phyloP scores from a whole-genome alignment of 2,329 filamentous ascomycete genomes.

The Pyrenophora graminea region DNA sequence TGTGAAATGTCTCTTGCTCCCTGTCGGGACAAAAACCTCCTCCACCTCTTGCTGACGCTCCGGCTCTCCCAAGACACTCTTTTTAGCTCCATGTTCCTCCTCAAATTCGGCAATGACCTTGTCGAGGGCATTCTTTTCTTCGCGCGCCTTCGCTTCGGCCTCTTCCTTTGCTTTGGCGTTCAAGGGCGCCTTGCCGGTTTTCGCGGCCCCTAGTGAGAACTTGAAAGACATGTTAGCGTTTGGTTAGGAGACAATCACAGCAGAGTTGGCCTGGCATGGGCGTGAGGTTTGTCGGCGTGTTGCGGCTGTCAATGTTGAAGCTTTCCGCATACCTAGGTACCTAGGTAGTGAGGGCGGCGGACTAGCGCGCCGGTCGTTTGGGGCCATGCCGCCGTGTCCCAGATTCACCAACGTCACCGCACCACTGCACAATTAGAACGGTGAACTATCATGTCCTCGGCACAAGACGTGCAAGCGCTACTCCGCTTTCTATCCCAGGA shows the following conservation, averaged over 20 bases:
- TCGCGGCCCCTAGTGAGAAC: conserved; percentile 33
- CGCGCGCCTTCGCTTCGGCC: conserved; percentile 37
- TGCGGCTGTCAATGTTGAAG: conserved; percentile 4
- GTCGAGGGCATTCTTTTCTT: conserved; percentile 38
- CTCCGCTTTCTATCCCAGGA: conserved; percentile 64
- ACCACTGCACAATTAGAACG: not conserved
- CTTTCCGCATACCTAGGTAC: conserved; percentile 8
- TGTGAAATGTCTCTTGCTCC: conserved; percentile 38
- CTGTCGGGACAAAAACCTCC: conserved; percentile 34
- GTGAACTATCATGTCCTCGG: conserved; percentile 33
- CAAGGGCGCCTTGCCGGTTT: conserved; percentile 30
- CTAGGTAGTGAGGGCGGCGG: conserved; percentile 5
- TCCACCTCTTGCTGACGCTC: conserved; percentile 28
- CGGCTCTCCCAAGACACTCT: conserved; percentile 29
- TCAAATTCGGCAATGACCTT: conserved; percentile 39
- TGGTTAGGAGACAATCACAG: not conserved
- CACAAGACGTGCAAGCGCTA: conserved; percentile 51
- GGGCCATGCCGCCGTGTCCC: not conserved
- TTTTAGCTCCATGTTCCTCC: conserved; percentile 35
- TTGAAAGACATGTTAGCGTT: conserved; percentile 34
- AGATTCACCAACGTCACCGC: conserved; percentile 8
- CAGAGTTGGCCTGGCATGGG: not conserved
- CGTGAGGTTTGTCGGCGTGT: not conserved
- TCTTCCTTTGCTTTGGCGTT: conserved; percentile 37
- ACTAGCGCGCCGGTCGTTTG: conserved; percentile 18